These are phyloP conservation scores for Venturia aucupariae DNA, from an alignment of 2,329 filamentous ascomycete species.

Conservation along the genomic window DNA sequence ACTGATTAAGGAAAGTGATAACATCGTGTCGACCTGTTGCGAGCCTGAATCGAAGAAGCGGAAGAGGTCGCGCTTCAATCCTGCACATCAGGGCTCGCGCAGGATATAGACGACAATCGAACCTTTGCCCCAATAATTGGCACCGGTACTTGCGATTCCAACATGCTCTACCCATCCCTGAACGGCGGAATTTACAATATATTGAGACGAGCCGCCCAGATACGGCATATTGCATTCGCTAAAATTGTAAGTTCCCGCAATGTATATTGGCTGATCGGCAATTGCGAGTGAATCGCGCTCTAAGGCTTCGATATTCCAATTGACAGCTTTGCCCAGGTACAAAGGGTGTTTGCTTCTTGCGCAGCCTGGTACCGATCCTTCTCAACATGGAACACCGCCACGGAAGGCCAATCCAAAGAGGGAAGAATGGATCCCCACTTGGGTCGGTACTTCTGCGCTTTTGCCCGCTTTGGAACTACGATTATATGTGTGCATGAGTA, in stretches of 20 bases:
- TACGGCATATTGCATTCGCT: not conserved
- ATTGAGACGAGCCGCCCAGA: not conserved
- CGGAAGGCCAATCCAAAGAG: not conserved
- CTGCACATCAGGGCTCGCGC: not conserved
- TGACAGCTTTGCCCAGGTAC: no score
- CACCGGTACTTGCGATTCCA: not conserved
- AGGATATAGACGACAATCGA: not conserved
- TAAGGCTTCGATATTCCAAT: no score
- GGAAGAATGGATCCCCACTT: not conserved
- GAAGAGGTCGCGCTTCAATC: not conserved
- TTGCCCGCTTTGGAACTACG: not conserved
- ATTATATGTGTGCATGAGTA: not conserved
- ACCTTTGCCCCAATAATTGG: not conserved
- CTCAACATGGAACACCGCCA: not conserved
- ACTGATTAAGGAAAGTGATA: not conserved
- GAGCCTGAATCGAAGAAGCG: not conserved
- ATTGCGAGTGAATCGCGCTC: no score
- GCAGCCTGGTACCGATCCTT: not conserved
- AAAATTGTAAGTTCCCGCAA: no score
- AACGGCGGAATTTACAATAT: not conserved
- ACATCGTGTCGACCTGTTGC: conserved; percentile 1
- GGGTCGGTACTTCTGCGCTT: no score
- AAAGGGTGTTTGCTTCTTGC: not conserved
- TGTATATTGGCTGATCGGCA: no score
- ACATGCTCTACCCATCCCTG: not conserved